Percentiles rank a stretch among this genome's conserved stretches.
Evolutionary conservation across 139 green algal genomes (phyloP).

Genomic region (Yamagishiella unicocca): DNA sequence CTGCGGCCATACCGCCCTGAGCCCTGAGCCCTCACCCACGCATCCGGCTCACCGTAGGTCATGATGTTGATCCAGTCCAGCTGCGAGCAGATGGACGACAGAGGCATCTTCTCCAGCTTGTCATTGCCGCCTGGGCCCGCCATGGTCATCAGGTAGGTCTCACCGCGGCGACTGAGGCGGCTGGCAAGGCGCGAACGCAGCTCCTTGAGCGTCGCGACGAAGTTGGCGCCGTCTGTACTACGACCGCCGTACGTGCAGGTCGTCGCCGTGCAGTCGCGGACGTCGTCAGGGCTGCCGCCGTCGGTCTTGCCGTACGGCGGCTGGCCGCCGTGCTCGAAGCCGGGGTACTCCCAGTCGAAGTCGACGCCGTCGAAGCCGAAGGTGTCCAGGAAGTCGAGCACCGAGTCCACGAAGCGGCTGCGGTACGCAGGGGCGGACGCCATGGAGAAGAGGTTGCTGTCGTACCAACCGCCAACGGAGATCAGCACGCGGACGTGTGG

Average conservation of each 20-base stretch:
- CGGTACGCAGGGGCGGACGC: not conserved
- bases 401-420: not conserved
- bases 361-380: no score
- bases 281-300: not conserved
- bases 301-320: not conserved
- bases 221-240: not conserved
- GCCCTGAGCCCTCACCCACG: no score
- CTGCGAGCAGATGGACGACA: not conserved
- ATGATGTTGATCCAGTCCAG: constrained; percentile 37
- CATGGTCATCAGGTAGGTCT: constrained; percentile 16
- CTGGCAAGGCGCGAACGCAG: not conserved
- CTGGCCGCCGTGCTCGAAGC: not conserved
- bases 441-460: constrained; percentile 16
- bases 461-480: no score
- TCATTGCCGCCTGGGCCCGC: not conserved
- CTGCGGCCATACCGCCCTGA: no score
- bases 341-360: no score
- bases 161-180: not conserved
- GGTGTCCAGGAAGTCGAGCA: no score
- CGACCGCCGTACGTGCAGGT: not conserved
- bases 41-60: constrained; percentile 20
- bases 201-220: not conserved
- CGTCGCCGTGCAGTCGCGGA: not conserved
- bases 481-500: no score
- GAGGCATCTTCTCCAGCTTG: not conserved